These are phyloP conservation scores for Verticillium alfalfae DNA, from an alignment of 2,329 filamentous ascomycete genomes.

Conservation along the genomic window DNA sequence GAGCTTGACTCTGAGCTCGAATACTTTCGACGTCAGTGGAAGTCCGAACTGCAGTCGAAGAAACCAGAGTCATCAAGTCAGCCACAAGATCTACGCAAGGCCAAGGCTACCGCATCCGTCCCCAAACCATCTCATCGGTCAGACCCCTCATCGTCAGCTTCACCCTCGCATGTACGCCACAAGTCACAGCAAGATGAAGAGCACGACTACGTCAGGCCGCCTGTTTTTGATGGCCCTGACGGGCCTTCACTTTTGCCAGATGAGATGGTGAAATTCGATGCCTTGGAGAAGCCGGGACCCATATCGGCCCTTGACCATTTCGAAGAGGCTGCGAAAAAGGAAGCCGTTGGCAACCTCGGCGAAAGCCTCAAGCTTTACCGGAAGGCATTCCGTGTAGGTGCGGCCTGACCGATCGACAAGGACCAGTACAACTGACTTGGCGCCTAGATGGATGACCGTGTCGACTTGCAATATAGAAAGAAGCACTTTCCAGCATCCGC, in stretches of 20 bases:
- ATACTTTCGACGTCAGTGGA: constrained; percentile 81
- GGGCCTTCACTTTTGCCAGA: background rate
- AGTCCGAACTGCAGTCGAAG: constrained; percentile 62
- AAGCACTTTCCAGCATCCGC: constrained; percentile 77
- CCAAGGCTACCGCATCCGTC: constrained; percentile 19
- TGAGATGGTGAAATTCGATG: constrained; percentile 9
- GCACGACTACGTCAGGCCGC: constrained; percentile 24
- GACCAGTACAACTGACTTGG: background rate
- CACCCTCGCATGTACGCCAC: constrained; percentile 15
- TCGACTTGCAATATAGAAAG: constrained; percentile 82
- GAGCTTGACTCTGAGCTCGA: constrained; percentile 68
- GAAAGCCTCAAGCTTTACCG: constrained; percentile 87
- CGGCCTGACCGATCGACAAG: background rate
- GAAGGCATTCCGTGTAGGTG: constrained; percentile 74
- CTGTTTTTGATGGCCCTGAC: constrained; percentile 24
- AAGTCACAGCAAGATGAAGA: constrained; percentile 23
- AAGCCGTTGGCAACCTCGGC: constrained; percentile 76
- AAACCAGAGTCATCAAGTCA: constrained; percentile 12
- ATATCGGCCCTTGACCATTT: constrained; percentile 85
- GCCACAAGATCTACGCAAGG: background rate
- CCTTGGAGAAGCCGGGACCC: constrained; percentile 39
- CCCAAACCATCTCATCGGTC: constrained; percentile 14
- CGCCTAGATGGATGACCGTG: constrained; percentile 70
- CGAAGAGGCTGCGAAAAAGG: constrained; percentile 84
- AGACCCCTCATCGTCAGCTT: constrained; percentile 9